These are phyloP conservation scores for Solanum hybrid DNA, from an alignment of 305 asterid genomes.

Conservation along the genomic window DNA sequence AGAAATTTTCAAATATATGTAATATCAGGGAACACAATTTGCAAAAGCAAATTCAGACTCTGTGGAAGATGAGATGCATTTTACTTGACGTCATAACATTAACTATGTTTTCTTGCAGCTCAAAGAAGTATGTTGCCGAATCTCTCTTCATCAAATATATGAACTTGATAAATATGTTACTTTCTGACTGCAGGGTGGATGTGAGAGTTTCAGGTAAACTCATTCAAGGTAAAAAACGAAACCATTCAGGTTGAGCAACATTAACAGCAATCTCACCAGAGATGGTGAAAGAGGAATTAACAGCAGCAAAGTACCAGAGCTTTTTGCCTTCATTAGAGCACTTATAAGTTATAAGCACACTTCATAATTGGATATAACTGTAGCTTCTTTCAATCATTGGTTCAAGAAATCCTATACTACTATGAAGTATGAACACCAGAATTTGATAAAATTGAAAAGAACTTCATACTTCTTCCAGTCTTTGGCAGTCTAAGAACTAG, in stretches of 20 bases:
- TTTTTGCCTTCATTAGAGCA: background rate
- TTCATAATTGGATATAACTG: background rate
- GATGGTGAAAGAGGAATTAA: background rate
- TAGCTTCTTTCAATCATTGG: background rate
- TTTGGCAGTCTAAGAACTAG: background rate
- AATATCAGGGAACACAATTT: background rate
- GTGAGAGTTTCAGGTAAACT: background rate
- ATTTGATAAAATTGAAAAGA: background rate
- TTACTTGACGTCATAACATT: background rate
- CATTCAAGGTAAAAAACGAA: background rate
- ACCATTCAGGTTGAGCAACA: background rate
- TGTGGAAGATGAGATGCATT: background rate
- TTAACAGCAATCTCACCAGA: background rate
- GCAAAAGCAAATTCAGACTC: background rate
- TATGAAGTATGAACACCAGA: background rate
- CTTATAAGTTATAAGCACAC: background rate
- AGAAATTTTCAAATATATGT: background rate
- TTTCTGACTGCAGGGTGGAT: background rate
- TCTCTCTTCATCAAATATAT: background rate
- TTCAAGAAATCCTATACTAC: background rate
- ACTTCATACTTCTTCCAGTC: background rate
- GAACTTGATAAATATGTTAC: background rate
- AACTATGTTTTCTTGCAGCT: background rate
- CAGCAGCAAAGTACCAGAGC: background rate
- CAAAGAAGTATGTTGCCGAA: background rate